Evolutionary conservation across 805 yeast species (phyloP), one percentile per base, ranked within the genome.

Genomic region (Candida adriatica): DNA sequence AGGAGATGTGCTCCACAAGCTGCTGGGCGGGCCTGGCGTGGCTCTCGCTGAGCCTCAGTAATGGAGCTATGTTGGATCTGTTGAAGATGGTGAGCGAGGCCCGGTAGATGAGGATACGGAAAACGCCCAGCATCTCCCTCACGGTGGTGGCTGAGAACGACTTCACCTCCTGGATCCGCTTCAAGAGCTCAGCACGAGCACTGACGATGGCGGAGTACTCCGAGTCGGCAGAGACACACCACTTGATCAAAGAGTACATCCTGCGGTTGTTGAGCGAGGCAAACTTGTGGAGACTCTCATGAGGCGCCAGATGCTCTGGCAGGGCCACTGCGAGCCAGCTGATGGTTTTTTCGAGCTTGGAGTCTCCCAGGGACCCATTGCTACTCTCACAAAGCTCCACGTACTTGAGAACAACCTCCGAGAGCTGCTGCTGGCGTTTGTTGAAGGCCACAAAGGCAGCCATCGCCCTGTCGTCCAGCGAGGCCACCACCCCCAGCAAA

Each of bases 401-500:
- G 33, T 70, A 66, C 35, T 70, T 70, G 2, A 43, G 38, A 6
- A 84, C 33, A 1, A 73, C 84, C 3, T 59, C 51, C 2, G 81
- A 58, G 17, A 73, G 53, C 41, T 78, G 79, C 29, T 68, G 65
- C 49, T 86, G 95, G 30, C 95, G 66, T 45, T 66, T 71, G 30
- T 73, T 68, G 22, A 84, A 70, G 0, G 95, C 90, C 37, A 64
- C 56, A 43, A 86, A 79, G 0, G 94, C 73, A 16, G 70, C 63
- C 39, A 65, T 64, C 0, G 88, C 70, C 40, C 74, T 77, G 2
- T 66, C 66, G 30, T 75, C 71, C 16, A 87, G 61, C 21, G 53
- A 56, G 1, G 58, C 44, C 31, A 73, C 56, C 2, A 83, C 62
- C 2, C 52, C 54, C 27, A 81, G 50, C 2, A 83, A 41, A 31